Conservation (phyloP, 495 filamentous ascomycete species). For the Aspergillus conjunctus region DNA sequence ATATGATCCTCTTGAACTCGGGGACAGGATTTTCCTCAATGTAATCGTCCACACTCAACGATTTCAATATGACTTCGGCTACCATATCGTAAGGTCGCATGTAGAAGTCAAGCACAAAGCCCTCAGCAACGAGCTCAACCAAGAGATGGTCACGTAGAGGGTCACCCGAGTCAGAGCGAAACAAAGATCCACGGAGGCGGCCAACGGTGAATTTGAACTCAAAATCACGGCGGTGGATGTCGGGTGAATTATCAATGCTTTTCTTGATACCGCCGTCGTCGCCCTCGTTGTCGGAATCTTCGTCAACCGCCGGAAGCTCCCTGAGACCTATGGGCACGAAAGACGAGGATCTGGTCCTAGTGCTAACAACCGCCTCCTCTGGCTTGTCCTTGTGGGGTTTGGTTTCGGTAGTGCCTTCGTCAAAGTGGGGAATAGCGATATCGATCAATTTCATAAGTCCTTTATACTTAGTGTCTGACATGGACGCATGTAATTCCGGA, state of each 20-base stretch:
- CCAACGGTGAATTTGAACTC: conserved; percentile 96
- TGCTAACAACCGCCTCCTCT: conserved; percentile 38
- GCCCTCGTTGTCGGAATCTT: conserved; percentile 65
- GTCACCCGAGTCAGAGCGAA: conserved; percentile 79
- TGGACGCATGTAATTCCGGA: conserved; percentile 85
- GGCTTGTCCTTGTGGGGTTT: conserved; percentile 25
- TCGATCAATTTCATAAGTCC: conserved; percentile 94
- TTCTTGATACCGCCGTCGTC: conserved; percentile 65
- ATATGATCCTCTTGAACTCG: conserved; percentile 95
- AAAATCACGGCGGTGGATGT: conserved; percentile 83
- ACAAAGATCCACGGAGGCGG: conserved; percentile 87
- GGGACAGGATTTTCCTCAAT: conserved; percentile 85
- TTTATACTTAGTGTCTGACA: conserved; percentile 95
- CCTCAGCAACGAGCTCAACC: conserved; percentile 87
- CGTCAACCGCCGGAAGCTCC: conserved; percentile 77
- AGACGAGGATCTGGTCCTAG: conserved; percentile 56
- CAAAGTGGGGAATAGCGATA: conserved; percentile 87
- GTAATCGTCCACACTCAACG: conserved; percentile 90
- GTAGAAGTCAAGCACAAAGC: conserved; percentile 84
- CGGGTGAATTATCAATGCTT: conserved; percentile 55
- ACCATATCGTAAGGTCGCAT: conserved; percentile 88
- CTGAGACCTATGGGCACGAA: conserved; percentile 67
- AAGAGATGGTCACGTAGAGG: conserved; percentile 77
- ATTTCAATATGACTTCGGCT: conserved; percentile 83
- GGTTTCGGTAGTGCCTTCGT: conserved; percentile 45